Percentiles rank a stretch among this genome's conserved stretches.
Conservation (phyloP, 257 asterid species). For the Knoxia roxburghii region DNA sequence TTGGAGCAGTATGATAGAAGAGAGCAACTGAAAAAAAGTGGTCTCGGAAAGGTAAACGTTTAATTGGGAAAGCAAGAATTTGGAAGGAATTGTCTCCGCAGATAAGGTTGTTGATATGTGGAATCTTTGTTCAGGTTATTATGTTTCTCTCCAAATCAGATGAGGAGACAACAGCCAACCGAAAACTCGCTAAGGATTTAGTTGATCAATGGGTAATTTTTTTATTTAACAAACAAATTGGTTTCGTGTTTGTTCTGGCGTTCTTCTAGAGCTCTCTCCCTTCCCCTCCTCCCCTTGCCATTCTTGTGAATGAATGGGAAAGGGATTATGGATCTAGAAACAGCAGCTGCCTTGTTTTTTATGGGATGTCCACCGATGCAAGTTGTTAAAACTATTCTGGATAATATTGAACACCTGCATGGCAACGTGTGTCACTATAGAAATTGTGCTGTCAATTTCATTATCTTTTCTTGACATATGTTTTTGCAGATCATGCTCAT, state of each 20-base stretch:
- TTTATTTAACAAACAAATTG: background rate
- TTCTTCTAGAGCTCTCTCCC: background rate
- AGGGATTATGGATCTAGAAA: background rate
- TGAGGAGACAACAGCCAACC: slow-evolving; percentile 87
- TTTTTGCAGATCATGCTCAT: background rate
- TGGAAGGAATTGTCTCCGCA: background rate
- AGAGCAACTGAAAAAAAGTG: slow-evolving; percentile 85
- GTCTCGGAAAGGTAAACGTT: slow-evolving; percentile 78
- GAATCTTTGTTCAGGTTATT: slow-evolving; percentile 53
- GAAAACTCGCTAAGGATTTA: slow-evolving; percentile 90
- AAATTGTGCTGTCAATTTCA: background rate
- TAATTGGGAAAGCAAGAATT: slow-evolving; percentile 8
- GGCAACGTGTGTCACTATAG: background rate
- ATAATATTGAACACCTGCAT: background rate
- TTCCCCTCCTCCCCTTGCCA: background rate
- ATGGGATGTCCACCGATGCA: background rate
- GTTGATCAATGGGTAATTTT: slow-evolving; percentile 93
- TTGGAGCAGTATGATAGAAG: slow-evolving; percentile 72
- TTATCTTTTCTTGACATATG: background rate
- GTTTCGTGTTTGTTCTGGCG: background rate
- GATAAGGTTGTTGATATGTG: background rate
- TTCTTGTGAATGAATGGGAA: background rate
- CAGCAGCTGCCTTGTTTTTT: background rate
- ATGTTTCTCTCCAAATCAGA: slow-evolving; percentile 92
- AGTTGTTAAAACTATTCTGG: background rate